Base-by-base conservation (phyloP, 169 alveolate species). In the Plasmodium fragile region DNA sequence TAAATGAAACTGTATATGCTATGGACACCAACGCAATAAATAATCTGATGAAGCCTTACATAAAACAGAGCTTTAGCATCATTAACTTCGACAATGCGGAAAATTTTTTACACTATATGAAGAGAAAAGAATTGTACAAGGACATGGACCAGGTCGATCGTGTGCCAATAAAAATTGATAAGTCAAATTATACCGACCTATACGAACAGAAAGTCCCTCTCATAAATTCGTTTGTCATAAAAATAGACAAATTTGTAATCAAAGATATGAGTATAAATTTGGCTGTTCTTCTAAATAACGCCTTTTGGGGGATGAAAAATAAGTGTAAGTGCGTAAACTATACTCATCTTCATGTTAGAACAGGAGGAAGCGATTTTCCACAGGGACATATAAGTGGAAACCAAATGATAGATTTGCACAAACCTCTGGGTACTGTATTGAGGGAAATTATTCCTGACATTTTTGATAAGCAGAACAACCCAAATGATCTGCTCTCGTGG, bases 341-440 rank as follows among this genome's bases (percentile, higher is more conserved):
- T 75, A 84, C 83, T 13, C 93, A 84, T 73, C 78, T 73, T 53
- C 59, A 84, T 49, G 93, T 52, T 8, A 41, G 78, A 45, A 73
- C 28, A 16, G 53, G 28, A 81, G 8, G 41, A 82, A 71, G 52
- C 8, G 30, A 69, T 4, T n/a, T 30, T 18, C 36, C 52, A 70
- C 16, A 43, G 49, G 73, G 75, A 39, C 28, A 69, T 70, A 25
- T 18, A n/a, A 69, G 49, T 69, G 49, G 65, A 32, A 34, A 73
- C 16, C n/a, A 34, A 18, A n/a, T 6, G n/a, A 49, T 84, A 65
- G 93, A 84, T 52, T 22, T 84, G 25, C 93, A 84, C 52, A 71
- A 84, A 52, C 93, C 93, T 32, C 65, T 84, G 59, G 93, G 93
- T 52, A 72, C 53, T 75, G 5, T 84, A 22, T 3, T 84, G 25